phyloP scores from a whole-genome alignment of 768 basidiomycete species.

The Termitomyces sp. region DNA sequence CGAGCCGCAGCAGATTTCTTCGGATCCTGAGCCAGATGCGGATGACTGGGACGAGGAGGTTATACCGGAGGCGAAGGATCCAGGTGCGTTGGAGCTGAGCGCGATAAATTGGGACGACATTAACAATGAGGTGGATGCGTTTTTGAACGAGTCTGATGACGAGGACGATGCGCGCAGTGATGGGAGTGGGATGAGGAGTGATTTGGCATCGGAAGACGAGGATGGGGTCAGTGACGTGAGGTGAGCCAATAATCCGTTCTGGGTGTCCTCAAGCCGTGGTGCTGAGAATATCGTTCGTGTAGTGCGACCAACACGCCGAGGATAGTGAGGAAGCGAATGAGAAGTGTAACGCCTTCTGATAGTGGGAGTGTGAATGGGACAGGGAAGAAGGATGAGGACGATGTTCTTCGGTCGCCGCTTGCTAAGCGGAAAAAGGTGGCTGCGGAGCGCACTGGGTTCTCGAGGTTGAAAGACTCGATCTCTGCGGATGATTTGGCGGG shows the following conservation, averaged over 20 bases:
- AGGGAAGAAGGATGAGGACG: slow-evolving; percentile 29
- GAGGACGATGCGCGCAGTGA: slow-evolving; percentile 41
- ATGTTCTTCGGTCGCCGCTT: slow-evolving; percentile 58
- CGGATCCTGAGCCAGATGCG: slow-evolving; percentile 60
- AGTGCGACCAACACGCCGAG: slow-evolving; percentile 38
- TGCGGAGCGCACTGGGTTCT: slow-evolving; percentile 58
- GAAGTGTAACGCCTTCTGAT: slow-evolving; percentile 70
- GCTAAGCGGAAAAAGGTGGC: slow-evolving; percentile 79
- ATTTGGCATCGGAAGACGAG: slow-evolving; percentile 48
- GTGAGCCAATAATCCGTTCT: slow-evolving; percentile 17
- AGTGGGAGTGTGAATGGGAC: slow-evolving; percentile 31
- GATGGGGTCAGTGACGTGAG: slow-evolving; percentile 41
- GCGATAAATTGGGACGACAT: slow-evolving; percentile 80
- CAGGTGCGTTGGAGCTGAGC: slow-evolving; percentile 42
- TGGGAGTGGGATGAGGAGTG: slow-evolving; percentile 40
- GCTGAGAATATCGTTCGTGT: slow-evolving; percentile 1
- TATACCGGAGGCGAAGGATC: slow-evolving; percentile 23
- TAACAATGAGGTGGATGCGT: slow-evolving; percentile 83
- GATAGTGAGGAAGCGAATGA: slow-evolving; percentile 60
- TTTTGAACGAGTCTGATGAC: slow-evolving; percentile 78
- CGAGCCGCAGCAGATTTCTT: slow-evolving; percentile 48
- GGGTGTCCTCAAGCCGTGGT: too few relatives aligned
- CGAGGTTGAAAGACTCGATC: slow-evolving; percentile 64
- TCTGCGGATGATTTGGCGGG: slow-evolving; percentile 45
- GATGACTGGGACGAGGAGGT: slow-evolving; percentile 60